These are phyloP conservation scores for Raphanus raphanistrum DNA, from an alignment of 345 rosid genomes.

Conservation along the genomic window DNA sequence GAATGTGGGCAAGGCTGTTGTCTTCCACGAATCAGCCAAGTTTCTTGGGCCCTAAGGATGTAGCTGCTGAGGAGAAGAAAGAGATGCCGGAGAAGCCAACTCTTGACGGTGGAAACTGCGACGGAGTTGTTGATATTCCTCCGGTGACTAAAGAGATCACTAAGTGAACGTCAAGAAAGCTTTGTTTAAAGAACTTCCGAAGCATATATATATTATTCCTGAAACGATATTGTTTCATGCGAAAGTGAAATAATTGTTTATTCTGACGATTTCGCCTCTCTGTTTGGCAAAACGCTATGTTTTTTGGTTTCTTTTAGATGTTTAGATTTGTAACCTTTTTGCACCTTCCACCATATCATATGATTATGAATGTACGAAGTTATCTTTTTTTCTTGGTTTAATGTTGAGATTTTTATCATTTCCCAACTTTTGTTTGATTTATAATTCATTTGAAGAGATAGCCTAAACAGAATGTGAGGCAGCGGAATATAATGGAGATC, in stretches of 20 bases:
- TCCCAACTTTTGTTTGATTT: neutral
- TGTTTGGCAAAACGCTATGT: neutral
- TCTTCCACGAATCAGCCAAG: slow-evolving; percentile 95
- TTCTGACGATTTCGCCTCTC: neutral
- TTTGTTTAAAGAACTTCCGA: neutral
- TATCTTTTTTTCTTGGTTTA: neutral
- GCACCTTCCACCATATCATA: neutral
- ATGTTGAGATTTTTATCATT: neutral
- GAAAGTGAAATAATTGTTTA: slow-evolving; percentile 28
- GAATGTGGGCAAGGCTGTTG: slow-evolving; percentile 93
- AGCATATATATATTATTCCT: neutral
- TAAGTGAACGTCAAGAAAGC: slow-evolving; percentile 11
- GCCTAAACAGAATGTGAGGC: too few species aligned
- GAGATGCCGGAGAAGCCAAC: slow-evolving; percentile 28
- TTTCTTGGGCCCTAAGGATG: slow-evolving; percentile 53
- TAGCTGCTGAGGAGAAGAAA: slow-evolving; percentile 37
- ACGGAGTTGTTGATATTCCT: slow-evolving; percentile 28
- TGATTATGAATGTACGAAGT: slow-evolving; percentile 19
- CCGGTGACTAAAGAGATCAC: slow-evolving; percentile 31
- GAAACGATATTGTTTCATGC: neutral
- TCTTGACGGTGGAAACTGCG: slow-evolving; percentile 24
- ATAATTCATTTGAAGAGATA: neutral
- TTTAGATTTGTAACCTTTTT: slow-evolving; percentile 8
- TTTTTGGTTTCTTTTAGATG: slow-evolving; percentile 2
- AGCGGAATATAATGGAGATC: too few species aligned